phyloP scores from a whole-genome alignment of 164 flowering plant species.

The Annona cherimola region DNA sequence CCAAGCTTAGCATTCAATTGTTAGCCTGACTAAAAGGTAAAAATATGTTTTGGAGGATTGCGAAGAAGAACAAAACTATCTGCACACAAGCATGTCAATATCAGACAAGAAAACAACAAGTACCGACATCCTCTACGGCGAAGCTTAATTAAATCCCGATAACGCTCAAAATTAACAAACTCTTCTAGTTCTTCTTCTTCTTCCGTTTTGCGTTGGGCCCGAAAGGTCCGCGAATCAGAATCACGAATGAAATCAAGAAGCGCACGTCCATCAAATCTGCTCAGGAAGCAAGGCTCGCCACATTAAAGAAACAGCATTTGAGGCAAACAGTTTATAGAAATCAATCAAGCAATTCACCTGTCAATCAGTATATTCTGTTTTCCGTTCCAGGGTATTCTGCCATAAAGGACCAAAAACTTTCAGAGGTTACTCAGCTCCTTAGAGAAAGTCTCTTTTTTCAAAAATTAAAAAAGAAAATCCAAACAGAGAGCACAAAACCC shows the following conservation, averaged over 20 bases:
- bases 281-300: not conserved
- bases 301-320: not conserved
- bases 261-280: constrained; percentile 97
- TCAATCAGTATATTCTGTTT: constrained; percentile 83
- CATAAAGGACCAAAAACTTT: not conserved
- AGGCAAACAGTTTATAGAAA: not conserved
- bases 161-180: constrained; percentile 99
- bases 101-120: constrained; percentile 44
- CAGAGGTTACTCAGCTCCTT: not conserved
- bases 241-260: constrained; percentile 93
- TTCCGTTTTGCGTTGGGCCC: constrained; percentile 64
- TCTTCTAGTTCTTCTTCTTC: constrained; percentile 97
- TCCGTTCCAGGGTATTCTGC: constrained; percentile 98
- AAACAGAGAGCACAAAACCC: not conserved
- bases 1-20: not conserved
- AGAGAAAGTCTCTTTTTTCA: no score
- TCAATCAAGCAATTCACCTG: constrained; percentile 38
- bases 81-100: constrained; percentile 7
- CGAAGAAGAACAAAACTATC: constrained; percentile 1
- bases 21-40: not conserved
- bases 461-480: not conserved
- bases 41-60: not conserved
- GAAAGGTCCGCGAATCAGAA: constrained; percentile 41
- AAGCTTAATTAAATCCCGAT: constrained; percentile 99
- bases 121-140: constrained; percentile 99